Evolutionary conservation across 202 grass and related monocot species (phyloP).

Genomic region (Panicum virgatum): DNA sequence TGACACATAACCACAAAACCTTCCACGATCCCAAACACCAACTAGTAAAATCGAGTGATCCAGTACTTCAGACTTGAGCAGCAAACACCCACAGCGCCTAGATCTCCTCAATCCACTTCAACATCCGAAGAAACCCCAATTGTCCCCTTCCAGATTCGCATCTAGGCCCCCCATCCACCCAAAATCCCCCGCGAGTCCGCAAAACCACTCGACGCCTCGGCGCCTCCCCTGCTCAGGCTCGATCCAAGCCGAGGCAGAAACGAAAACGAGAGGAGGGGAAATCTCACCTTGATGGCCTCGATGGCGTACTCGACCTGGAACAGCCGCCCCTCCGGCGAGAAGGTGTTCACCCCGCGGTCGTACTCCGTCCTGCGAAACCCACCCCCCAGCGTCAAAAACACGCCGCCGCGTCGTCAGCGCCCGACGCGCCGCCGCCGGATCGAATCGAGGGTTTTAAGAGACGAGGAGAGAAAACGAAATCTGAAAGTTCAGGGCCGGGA

Average conservation of each 20-base stretch:
- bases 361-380: constrained; percentile 68
- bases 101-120: not conserved
- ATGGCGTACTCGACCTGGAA: constrained; percentile 99
- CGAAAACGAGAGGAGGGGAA: not conserved
- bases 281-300: constrained; percentile 84
- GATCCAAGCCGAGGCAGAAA: not conserved
- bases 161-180: not conserved
- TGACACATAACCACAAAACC: not conserved
- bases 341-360: constrained; percentile 82
- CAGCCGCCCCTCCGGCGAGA: constrained; percentile 83
- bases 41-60: not conserved
- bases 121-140: not conserved
- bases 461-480: not conserved
- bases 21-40: not conserved
- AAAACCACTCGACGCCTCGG: not conserved
- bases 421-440: not conserved
- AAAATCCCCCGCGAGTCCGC: not conserved
- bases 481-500: not conserved
- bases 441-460: not conserved
- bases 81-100: not conserved
- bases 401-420: not conserved
- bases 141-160: not conserved
- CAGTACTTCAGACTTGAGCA: not conserved
- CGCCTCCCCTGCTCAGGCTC: not conserved
- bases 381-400: not conserved